These are phyloP conservation scores for Withania somnifera DNA, from an alignment of 305 asterid genomes.

Conservation along the genomic window DNA sequence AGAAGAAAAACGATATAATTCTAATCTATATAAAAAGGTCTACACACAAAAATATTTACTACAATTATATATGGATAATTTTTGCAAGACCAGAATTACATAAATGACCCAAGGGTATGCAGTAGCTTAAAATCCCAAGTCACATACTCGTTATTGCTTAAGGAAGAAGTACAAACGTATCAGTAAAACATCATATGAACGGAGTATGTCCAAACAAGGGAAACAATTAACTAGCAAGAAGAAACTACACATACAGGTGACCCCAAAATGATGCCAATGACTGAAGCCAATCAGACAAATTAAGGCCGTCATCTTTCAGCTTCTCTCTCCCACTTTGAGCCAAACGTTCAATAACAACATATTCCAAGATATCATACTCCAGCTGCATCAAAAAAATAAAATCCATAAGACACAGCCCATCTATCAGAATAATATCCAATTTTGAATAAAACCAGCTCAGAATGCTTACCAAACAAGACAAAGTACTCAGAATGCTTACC, in stretches of 20 bases:
- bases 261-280: conserved; percentile 99
- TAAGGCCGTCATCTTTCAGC: conserved; percentile 97
- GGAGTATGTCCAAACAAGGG: neutral
- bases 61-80: neutral
- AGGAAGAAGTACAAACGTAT: neutral
- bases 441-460: neutral
- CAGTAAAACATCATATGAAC: neutral
- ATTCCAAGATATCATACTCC: conserved; percentile 96
- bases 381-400: conserved; percentile 43
- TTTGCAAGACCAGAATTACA: neutral
- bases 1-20: neutral
- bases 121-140: neutral
- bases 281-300: conserved; percentile 98
- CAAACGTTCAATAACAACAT: conserved; percentile 93
- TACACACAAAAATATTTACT: neutral
- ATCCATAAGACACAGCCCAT: conserved; percentile 1
- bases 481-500: no score
- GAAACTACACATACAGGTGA: conserved; percentile 72
- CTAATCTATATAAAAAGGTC: neutral
- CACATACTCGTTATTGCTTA: neutral
- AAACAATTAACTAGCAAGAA: neutral
- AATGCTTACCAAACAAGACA: no score
- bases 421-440: neutral
- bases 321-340: conserved; percentile 97
- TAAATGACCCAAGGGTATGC: neutral